These are phyloP conservation scores for Paraglomus brasilianum DNA, from an alignment of 192 early-diverging fungal genomes.

Conservation along the genomic window DNA sequence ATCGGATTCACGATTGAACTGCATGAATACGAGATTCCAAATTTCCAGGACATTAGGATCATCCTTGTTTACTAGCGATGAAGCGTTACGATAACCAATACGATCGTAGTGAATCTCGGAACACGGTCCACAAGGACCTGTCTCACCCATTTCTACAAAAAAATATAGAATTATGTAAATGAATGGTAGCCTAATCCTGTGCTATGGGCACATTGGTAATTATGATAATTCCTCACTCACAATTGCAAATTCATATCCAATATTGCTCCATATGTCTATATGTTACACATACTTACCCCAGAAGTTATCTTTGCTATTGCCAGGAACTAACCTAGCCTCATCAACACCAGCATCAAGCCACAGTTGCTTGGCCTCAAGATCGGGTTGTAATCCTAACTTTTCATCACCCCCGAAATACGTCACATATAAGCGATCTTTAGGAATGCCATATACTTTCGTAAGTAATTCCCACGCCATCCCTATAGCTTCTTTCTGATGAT, in stretches of 20 bases:
- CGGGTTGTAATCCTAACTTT: constrained; percentile 73
- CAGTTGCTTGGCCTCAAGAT: constrained; percentile 86
- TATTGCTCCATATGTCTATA: constrained; percentile 7
- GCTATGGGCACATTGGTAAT: too few species aligned
- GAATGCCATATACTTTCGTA: constrained; percentile 79
- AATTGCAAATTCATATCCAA: not conserved
- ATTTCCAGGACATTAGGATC: constrained; percentile 98
- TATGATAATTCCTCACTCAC: not conserved
- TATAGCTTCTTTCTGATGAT: constrained; percentile 77
- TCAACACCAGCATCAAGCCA: constrained; percentile 90
- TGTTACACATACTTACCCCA: constrained; percentile 67
- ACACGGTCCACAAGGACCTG: constrained; percentile 97
- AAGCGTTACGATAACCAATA: constrained; percentile 89
- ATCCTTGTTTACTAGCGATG: constrained; percentile 90
- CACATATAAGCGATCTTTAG: constrained; percentile 89
- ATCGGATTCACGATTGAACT: constrained; percentile 96
- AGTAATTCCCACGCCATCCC: constrained; percentile 89
- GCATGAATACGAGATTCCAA: constrained; percentile 99
- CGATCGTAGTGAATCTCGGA: constrained; percentile 98
- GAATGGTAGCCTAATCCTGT: too few species aligned
- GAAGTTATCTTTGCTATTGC: constrained; percentile 94
- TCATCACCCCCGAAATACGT: constrained; percentile 96
- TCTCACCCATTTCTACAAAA: constrained; percentile 88
- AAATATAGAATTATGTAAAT: not conserved
- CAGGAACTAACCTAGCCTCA: constrained; percentile 81